phyloP scores from a whole-genome alignment of 2,329 filamentous ascomycete species.

The Colletotrichum graminicola region DNA sequence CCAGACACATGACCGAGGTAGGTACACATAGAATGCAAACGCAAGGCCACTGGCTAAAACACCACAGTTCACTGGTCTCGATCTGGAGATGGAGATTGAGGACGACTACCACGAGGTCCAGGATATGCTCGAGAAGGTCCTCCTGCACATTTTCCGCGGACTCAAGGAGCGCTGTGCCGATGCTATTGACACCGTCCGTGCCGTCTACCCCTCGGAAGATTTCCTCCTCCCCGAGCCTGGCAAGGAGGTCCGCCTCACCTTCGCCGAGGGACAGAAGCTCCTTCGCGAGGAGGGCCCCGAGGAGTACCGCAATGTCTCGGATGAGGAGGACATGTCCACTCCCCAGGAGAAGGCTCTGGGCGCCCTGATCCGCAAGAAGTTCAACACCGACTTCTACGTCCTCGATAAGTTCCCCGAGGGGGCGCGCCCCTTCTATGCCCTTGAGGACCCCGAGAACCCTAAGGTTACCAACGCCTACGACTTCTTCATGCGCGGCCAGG shows the following conservation, averaged over 20 bases:
- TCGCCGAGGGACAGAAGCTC: slow-evolving; percentile 82
- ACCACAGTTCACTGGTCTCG: slow-evolving; percentile 79
- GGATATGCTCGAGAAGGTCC: slow-evolving; percentile 77
- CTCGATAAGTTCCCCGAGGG: slow-evolving; percentile 95
- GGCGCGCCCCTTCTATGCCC: slow-evolving; percentile 93
- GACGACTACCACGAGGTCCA: slow-evolving; percentile 82
- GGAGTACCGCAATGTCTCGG: slow-evolving; percentile 75
- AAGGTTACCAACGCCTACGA: slow-evolving; percentile 77
- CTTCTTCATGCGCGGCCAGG: slow-evolving; percentile 92
- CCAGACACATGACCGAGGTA: slow-evolving; percentile 84
- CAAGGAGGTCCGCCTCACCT: slow-evolving; percentile 81
- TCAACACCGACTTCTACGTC: slow-evolving; percentile 95
- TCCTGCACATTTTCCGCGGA: slow-evolving; percentile 85
- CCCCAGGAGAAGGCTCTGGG: slow-evolving; percentile 92
- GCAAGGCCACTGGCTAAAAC: background rate
- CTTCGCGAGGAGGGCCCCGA: slow-evolving; percentile 79
- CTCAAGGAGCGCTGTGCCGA: slow-evolving; percentile 74
- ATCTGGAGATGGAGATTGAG: slow-evolving; percentile 91
- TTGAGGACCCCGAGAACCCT: slow-evolving; percentile 76
- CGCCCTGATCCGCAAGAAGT: slow-evolving; percentile 86
- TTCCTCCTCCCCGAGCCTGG: slow-evolving; percentile 81
- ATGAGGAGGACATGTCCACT: slow-evolving; percentile 84
- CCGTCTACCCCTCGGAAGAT: slow-evolving; percentile 81
- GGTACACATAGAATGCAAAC: slow-evolving; percentile 15
- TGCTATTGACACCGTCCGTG: slow-evolving; percentile 79